Conservation (phyloP, 176 grass and related monocot species). For the Oryza rufipogon region DNA sequence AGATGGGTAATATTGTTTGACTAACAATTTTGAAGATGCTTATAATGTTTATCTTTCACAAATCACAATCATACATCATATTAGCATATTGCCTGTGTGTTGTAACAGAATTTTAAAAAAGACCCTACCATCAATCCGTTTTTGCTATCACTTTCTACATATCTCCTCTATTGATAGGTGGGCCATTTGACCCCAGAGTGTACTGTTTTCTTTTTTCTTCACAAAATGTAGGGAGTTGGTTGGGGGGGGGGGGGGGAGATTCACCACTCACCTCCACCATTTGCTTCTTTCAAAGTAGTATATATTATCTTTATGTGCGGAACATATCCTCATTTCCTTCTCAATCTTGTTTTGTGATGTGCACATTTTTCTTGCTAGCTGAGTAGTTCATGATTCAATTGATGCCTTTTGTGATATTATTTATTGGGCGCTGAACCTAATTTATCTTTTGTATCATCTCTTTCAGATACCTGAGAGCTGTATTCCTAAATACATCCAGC, state of each 20-base stretch:
- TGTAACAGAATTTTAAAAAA: too few species aligned
- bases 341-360: background rate
- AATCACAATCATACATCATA: slow-evolving; percentile 5
- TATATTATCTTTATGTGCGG: slow-evolving; percentile 1
- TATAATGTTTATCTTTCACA: background rate
- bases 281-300: too few species aligned
- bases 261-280: too few species aligned
- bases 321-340: slow-evolving; percentile 14
- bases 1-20: slow-evolving; percentile 30
- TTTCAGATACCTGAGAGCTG: slow-evolving; percentile 86
- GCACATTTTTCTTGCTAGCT: slow-evolving; percentile 22
- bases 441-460: slow-evolving; percentile 30
- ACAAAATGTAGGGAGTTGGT: too few species aligned
- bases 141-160: too few species aligned
- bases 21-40: slow-evolving; percentile 22
- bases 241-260: too few species aligned
- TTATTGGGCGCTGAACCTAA: background rate
- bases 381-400: slow-evolving; percentile 28
- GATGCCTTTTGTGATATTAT: slow-evolving; percentile 8
- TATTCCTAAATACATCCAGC: slow-evolving; percentile 81
- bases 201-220: too few species aligned
- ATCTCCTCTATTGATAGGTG: too few species aligned
- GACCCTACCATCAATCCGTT: too few species aligned
- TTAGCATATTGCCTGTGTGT: too few species aligned
- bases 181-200: too few species aligned